These are phyloP conservation scores for Stephania yunnanensis DNA, from an alignment of 164 flowering plant genomes.

Conservation along the genomic window DNA sequence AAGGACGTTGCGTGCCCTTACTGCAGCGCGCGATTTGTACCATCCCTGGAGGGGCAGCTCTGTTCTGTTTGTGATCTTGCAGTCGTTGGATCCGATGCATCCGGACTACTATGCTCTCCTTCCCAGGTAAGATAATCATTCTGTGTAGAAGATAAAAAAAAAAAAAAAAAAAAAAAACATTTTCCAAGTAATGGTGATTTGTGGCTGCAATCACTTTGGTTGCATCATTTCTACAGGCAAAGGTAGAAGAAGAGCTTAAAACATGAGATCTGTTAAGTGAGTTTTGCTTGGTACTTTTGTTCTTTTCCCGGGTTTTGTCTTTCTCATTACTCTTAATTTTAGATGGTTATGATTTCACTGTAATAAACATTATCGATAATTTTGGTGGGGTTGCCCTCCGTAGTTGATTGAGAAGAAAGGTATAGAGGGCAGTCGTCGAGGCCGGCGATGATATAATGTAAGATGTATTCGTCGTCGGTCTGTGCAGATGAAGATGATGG, in stretches of 20 bases:
- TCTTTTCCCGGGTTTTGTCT: slow-evolving; percentile 2
- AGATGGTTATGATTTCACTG: slow-evolving; percentile 19
- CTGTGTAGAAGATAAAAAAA: neutral
- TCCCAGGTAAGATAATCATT: slow-evolving; percentile 35
- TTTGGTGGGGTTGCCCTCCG: slow-evolving; percentile 26
- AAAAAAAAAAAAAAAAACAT: neutral
- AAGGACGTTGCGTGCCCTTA: slow-evolving; percentile 42
- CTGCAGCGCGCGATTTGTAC: slow-evolving; percentile 38
- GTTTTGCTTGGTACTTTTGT: slow-evolving; percentile 8
- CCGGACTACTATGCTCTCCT: slow-evolving; percentile 43
- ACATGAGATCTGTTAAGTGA: slow-evolving; percentile 1
- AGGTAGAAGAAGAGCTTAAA: slow-evolving; percentile 7
- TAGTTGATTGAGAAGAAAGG: slow-evolving; percentile 24
- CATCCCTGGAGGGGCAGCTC: slow-evolving; percentile 33
- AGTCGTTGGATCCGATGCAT: slow-evolving; percentile 42
- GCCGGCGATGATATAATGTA: slow-evolving; percentile 4
- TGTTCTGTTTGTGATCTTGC: slow-evolving; percentile 47
- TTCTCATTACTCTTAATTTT: slow-evolving; percentile 7
- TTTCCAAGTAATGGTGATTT: neutral
- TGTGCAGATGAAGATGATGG: slow-evolving; percentile 9
- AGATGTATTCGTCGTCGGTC: neutral
- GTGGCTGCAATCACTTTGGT: neutral
- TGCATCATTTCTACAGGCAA: slow-evolving; percentile 4
- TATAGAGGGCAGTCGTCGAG: slow-evolving; percentile 12
- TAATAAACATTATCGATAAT: slow-evolving; percentile 29